Evolutionary conservation across 2,329 filamentous ascomycete species (phyloP).

Genomic region (Fusarium paranaense): DNA sequence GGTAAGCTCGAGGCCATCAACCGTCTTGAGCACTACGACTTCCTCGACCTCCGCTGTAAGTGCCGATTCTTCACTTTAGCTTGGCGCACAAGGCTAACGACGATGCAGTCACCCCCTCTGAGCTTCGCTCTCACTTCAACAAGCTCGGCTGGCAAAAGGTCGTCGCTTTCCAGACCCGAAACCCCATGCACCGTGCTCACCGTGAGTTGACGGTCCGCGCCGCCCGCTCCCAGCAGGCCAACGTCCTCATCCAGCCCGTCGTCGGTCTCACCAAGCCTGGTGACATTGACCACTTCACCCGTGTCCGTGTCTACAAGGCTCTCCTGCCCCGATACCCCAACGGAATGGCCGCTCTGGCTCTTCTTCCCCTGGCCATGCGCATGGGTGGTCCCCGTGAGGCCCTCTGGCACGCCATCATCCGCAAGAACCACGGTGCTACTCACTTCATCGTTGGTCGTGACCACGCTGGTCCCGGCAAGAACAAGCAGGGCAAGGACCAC

Average conservation of each 20-base stretch:
- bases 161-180: conserved; percentile 98
- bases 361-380: conserved; percentile 96
- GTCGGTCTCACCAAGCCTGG: conserved; percentile 98
- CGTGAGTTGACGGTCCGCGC: conserved; percentile 97
- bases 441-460: conserved; percentile 99
- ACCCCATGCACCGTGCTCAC: conserved; percentile 99
- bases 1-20: conserved; percentile 97
- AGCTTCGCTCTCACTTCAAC: conserved; percentile 96
- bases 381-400: conserved; percentile 99
- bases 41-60: conserved; percentile 93
- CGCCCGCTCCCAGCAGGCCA: conserved; percentile 94
- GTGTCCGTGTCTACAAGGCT: conserved; percentile 98
- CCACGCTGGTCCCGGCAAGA: conserved; percentile 97
- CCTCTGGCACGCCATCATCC: conserved; percentile 99
- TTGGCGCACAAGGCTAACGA: conserved; percentile 18
- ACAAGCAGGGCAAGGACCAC: conserved; percentile 96
- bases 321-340: conserved; percentile 97
- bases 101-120: conserved; percentile 82
- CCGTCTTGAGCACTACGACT: conserved; percentile 98
- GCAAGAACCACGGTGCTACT: conserved; percentile 98
- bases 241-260: conserved; percentile 98
- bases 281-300: conserved; percentile 99
- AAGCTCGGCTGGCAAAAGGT: conserved; percentile 99
- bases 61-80: conserved; percentile 16
- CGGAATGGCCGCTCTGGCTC: conserved; percentile 96